Evolutionary conservation across 805 yeast species (phyloP), one percentile per base, ranked within the genome.

Genomic region (Sugiyamaella marilandica): DNA sequence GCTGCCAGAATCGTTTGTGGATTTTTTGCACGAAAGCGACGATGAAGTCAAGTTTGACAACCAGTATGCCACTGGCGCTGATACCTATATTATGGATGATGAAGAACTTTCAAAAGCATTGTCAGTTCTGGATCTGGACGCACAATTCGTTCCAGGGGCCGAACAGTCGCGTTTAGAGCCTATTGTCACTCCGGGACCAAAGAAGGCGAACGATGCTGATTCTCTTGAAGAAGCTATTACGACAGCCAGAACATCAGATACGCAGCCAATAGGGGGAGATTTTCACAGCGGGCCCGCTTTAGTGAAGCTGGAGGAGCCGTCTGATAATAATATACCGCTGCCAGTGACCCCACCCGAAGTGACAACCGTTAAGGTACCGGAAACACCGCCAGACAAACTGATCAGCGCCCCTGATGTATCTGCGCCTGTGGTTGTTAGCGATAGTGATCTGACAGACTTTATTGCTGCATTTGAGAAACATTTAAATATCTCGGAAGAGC

Each of bases 291-390:
- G 7, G 7, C 29, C 29, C 3, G 7, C 29, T 24, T 34, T 34
- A 8, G 37, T 34, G 9, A 34, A 34, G 16, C 16, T 34, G 9
- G 37, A 34, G 9, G 16, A 13, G n/a, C n/a, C n/a, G 4, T n/a
- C 37, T 34, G 16, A 13, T 34, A 14, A 34, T n/a, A 14, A 34
- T 13, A 5, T 10, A 34, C 21, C 19, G 5, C 13, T 39, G 13
- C 21, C 19, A n/a, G 24, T 39, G 13, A 39, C 43, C 16, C 43
- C 43, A n/a, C 43, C 43, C 9, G 37, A 39, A 13, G 8, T 9
- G 8, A n/a, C 24, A 19, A 39, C 43, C 43, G 43, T 19, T 39
- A 39, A 39, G 43, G 43, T 39, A 16, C 43, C 43, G 24, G 43
- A 13, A 19, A 39, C 43, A 14, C 43, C 43, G 13, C 43, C 14